Evolutionary conservation across 345 rosid species (phyloP).

Genomic region (Linum tenue): DNA sequence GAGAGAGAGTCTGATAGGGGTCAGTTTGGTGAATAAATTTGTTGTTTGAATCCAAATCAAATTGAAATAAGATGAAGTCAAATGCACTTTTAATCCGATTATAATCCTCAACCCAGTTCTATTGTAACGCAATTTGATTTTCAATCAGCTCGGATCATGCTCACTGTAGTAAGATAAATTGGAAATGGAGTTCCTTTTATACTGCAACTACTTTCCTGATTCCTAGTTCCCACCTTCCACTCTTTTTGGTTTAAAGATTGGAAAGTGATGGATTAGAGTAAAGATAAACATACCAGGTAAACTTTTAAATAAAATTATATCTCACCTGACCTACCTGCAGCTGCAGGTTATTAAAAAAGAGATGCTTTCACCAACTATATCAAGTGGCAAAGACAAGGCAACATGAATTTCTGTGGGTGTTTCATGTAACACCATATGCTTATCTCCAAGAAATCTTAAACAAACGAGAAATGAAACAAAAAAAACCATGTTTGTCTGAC

Average conservation of each 20-base stretch:
- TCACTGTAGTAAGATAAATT: too few relatives aligned
- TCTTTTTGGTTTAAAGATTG: background rate
- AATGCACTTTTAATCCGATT: too few relatives aligned
- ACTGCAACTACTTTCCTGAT: too few relatives aligned
- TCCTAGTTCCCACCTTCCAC: too few relatives aligned
- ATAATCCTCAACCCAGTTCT: too few relatives aligned
- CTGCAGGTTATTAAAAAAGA: background rate
- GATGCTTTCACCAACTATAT: background rate
- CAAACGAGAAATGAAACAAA: too few relatives aligned
- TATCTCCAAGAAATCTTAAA: background rate
- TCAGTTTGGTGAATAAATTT: background rate
- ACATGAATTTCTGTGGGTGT: background rate
- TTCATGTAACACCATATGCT: background rate
- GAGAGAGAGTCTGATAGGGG: background rate
- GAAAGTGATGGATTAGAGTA: background rate
- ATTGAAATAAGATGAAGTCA: background rate
- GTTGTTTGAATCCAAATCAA: background rate
- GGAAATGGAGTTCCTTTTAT: too few relatives aligned
- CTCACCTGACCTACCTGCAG: background rate
- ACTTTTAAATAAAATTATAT: too few relatives aligned
- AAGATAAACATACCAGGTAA: too few relatives aligned
- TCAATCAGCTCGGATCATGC: too few relatives aligned
- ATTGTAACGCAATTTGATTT: too few relatives aligned
- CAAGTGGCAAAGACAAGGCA: constrained; percentile 17
- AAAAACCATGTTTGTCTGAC: background rate